Evolutionary conservation across 257 asterid genomes (phyloP).

Genomic region (Capsicum rhomboideum): DNA sequence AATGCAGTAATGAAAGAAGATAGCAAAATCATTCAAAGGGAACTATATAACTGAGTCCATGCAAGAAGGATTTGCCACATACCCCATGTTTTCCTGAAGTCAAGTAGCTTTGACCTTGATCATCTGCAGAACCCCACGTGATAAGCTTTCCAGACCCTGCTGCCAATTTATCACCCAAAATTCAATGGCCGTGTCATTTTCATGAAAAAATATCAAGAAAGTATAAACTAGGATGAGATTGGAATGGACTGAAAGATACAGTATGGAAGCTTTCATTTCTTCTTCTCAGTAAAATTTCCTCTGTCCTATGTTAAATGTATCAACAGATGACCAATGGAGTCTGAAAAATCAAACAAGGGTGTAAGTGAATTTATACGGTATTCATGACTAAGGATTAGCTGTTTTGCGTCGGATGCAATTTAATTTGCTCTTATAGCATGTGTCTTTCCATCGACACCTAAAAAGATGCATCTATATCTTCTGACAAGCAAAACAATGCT

Average conservation of each 20-base stretch:
- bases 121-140: slow-evolving; percentile 88
- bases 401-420: background rate
- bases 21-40: slow-evolving; percentile 13
- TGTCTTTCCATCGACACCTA: background rate
- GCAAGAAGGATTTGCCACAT: slow-evolving; percentile 6
- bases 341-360: background rate
- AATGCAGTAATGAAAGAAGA: slow-evolving; percentile 1
- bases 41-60: background rate
- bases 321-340: background rate
- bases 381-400: background rate
- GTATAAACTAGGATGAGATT: background rate
- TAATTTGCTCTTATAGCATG: background rate
- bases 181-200: background rate
- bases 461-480: background rate
- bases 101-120: slow-evolving; percentile 82
- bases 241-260: background rate
- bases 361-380: no score
- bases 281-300: background rate
- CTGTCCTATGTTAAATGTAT: background rate
- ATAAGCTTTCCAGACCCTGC: slow-evolving; percentile 50
- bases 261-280: background rate
- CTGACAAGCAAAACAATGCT: background rate
- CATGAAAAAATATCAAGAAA: background rate
- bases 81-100: slow-evolving; percentile 87
- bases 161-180: background rate